Percentiles rank a stretch among this genome's conserved stretches.
Conservation (phyloP, 192 early-diverging fungal species). For the Mortierella antarctica region DNA sequence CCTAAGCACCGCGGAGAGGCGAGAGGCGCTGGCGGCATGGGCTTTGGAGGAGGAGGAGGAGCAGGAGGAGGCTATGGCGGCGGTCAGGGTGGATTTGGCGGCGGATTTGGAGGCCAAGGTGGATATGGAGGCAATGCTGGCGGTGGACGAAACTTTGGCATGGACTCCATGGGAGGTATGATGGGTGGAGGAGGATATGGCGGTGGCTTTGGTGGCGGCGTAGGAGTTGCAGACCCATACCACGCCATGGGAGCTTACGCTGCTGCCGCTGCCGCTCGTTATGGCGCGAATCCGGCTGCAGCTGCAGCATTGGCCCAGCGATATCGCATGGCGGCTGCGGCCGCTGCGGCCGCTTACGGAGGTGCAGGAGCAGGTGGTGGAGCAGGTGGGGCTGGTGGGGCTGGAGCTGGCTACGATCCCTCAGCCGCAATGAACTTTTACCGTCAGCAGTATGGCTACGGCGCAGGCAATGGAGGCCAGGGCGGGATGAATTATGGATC, state of each 20-base stretch:
- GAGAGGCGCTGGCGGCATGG: conserved; percentile 35
- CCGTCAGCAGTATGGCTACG: conserved; percentile 38
- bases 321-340: conserved; percentile 44
- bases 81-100: conserved; percentile 44
- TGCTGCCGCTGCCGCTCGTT: conserved; percentile 46
- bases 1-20: conserved; percentile 66
- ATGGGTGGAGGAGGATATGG: conserved; percentile 44
- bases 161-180: conserved; percentile 36
- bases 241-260: conserved; percentile 44
- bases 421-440: conserved; percentile 32
- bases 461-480: neutral
- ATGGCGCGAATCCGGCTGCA: conserved; percentile 44
- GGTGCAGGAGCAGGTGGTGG: neutral
- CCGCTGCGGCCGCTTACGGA: conserved; percentile 31
- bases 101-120: conserved; percentile 52
- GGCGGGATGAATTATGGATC: conserved; percentile 3
- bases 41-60: conserved; percentile 32
- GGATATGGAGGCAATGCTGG: conserved; percentile 38
- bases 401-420: conserved; percentile 28
- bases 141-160: conserved; percentile 29
- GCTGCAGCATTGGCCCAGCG: conserved; percentile 41
- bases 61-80: conserved; percentile 35
- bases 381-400: conserved; percentile 1
- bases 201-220: conserved; percentile 38
- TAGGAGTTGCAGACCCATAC: conserved; percentile 51